Percentiles rank a stretch among this genome's conserved stretches.
Conservation (phyloP, 768 basidiomycete genomes). For the Kwoniella europaea region DNA sequence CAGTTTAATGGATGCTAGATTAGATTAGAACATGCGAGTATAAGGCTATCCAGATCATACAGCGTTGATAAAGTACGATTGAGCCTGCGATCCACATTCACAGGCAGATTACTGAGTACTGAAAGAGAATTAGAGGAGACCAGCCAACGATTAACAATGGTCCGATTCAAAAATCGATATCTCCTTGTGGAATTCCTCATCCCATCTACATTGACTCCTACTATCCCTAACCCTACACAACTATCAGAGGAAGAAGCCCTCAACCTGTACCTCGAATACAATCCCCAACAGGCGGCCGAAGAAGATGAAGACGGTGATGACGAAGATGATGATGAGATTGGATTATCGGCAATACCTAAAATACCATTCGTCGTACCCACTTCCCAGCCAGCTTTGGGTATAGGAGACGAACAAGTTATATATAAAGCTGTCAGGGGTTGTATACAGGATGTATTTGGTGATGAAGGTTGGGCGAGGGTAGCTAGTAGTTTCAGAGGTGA, state of each 20-base stretch:
- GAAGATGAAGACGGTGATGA: slow-evolving; percentile 8
- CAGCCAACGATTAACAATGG: slow-evolving; percentile 60
- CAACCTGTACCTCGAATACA: background rate
- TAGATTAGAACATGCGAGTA: too few relatives aligned
- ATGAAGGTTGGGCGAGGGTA: slow-evolving; percentile 83
- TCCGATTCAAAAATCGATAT: slow-evolving; percentile 87
- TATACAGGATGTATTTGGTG: slow-evolving; percentile 75
- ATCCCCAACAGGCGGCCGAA: too few relatives aligned
- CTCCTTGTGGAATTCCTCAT: slow-evolving; percentile 81
- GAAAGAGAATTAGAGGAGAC: too few relatives aligned
- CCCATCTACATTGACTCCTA: slow-evolving; percentile 36
- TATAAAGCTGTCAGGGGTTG: slow-evolving; percentile 73
- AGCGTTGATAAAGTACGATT: too few relatives aligned
- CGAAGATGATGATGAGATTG: slow-evolving; percentile 18
- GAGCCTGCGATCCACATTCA: too few relatives aligned
- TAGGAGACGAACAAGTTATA: slow-evolving; percentile 58
- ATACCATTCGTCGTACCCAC: slow-evolving; percentile 45
- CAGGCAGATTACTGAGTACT: too few relatives aligned
- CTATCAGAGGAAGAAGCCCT: background rate
- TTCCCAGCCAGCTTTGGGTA: slow-evolving; percentile 28
- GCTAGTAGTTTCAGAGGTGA: slow-evolving; percentile 72
- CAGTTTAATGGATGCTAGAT: too few relatives aligned
- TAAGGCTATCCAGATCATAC: too few relatives aligned
- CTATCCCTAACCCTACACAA: slow-evolving; percentile 6
- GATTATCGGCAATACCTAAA: slow-evolving; percentile 12